phyloP scores from a whole-genome alignment of 164 flowering plant genomes.

The Tetrastigma voinierianum region DNA sequence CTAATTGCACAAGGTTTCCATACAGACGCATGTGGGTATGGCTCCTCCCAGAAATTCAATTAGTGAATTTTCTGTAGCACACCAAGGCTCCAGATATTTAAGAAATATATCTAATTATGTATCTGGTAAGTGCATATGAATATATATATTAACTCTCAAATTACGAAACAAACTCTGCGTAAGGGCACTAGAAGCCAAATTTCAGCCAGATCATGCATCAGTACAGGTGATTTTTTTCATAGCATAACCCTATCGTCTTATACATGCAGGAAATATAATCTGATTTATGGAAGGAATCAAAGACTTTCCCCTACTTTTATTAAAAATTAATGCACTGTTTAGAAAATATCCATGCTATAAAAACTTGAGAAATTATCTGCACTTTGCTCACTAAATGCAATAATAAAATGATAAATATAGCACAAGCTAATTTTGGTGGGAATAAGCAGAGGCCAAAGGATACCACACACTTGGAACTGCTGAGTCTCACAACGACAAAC shows the following conservation, averaged over 20 bases:
- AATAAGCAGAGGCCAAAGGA: too few relatives aligned
- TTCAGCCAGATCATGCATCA: slow-evolving; percentile 64
- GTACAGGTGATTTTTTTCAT: slow-evolving; percentile 30
- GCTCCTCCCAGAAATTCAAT: slow-evolving; percentile 61
- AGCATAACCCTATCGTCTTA: slow-evolving; percentile 23
- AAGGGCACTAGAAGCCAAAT: slow-evolving; percentile 66
- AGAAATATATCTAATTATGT: neutral
- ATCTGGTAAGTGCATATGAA: slow-evolving; percentile 1
- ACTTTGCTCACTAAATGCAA: too few relatives aligned
- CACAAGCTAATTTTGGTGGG: too few relatives aligned
- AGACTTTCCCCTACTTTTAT: neutral
- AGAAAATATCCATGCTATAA: too few relatives aligned
- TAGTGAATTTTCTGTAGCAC: slow-evolving; percentile 40
- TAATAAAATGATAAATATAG: too few relatives aligned
- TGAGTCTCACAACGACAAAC: too few relatives aligned
- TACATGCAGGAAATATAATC: slow-evolving; percentile 8
- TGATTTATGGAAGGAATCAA: neutral
- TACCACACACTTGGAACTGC: too few relatives aligned
- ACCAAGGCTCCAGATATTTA: slow-evolving; percentile 4
- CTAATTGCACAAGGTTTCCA: slow-evolving; percentile 89
- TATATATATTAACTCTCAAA: neutral
- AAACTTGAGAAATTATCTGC: too few relatives aligned
- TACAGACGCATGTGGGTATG: slow-evolving; percentile 44
- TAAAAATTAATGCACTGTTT: neutral
- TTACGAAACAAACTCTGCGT: slow-evolving; percentile 43